Percentiles rank a stretch among this genome's conserved stretches.
phyloP scores from a whole-genome alignment of 805 yeast species.

The Pichia gijzeniarum region DNA sequence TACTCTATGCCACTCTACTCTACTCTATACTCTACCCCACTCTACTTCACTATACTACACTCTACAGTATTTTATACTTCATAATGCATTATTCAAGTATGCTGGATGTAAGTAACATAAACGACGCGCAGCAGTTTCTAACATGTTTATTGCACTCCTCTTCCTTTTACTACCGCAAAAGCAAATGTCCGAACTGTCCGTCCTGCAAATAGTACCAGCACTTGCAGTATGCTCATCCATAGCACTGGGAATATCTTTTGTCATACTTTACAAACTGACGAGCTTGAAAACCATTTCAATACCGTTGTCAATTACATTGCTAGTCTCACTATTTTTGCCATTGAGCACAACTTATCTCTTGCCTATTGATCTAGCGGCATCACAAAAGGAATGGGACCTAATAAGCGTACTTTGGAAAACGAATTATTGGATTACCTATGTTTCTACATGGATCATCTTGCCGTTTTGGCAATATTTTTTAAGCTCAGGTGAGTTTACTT shows the following conservation, averaged over 20 bases:
- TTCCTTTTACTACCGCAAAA: too few relatives aligned
- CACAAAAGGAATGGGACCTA: conserved; percentile 30
- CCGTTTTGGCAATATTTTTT: conserved; percentile 72
- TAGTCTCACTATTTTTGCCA: conserved; percentile 65
- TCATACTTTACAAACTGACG: conserved; percentile 32
- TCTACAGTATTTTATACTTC: too few relatives aligned
- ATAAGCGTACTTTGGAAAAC: conserved; percentile 51
- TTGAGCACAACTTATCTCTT: conserved; percentile 65
- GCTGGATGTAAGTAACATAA: too few relatives aligned
- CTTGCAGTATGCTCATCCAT: conserved; percentile 20
- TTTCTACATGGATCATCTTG: conserved; percentile 69
- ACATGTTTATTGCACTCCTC: too few relatives aligned
- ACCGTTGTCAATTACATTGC: conserved; percentile 41
- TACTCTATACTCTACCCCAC: too few relatives aligned
- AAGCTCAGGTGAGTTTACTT: conserved; percentile 58
- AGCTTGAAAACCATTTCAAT: conserved; percentile 32
- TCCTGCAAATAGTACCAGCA: background rate
- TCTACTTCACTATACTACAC: too few relatives aligned
- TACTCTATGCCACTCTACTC: too few relatives aligned
- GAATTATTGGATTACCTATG: conserved; percentile 75
- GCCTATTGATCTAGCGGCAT: conserved; percentile 61
- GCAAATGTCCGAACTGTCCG: background rate
- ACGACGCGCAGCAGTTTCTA: too few relatives aligned
- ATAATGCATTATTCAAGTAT: too few relatives aligned
- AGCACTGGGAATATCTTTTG: conserved; percentile 29